Evolutionary conservation across 73 alveolate genomes (phyloP), one percentile per base, ranked within the genome.

Genomic region (Tetrahymena malaccensis): DNA sequence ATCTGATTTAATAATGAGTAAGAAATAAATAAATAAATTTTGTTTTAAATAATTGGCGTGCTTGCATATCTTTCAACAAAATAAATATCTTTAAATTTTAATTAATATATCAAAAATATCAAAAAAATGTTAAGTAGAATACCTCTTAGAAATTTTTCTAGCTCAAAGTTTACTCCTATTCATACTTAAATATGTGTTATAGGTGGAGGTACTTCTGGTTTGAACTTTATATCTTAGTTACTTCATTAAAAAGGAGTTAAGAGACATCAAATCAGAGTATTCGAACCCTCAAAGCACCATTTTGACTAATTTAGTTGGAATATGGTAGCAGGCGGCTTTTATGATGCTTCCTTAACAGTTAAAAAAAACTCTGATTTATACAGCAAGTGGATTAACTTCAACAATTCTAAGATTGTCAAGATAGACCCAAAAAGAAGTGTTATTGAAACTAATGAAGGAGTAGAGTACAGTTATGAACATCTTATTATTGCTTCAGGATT

Each of bases 241-340:
- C 85, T 56, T 25, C 85, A 9, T 12, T 21, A 56, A 56, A 56
- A 13, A 22, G 85, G 85, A 22, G 33, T 56, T 3, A 56, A 56
- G 33, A 56, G 85, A 56, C 85, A 56, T 56, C 34, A 97, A n/a
- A 97, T 97, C 58, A 84, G 95, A 19, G 96, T 97, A 37, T 85
- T 97, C 35, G 99, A 97, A 85, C 98, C 98, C 13, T 15, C 96
- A 17, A 50, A 44, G 21, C 34, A 40, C 37, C 98, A 96, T 85
- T 96, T 93, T 95, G 96, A 97, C 95, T 98, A 97, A 95, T 98
- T 98, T 22, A 43, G 96, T 10, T 97, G 43, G 94, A 96, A 97
- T 10, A 95, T 96, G 97, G 84, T 97, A 10, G 98, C 97, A 16
- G 99, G 99, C 17, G 98, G 99, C n/a, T 95, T 96, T 31, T 25